Percentiles rank a stretch among this genome's conserved stretches.
phyloP scores from a whole-genome alignment of 495 filamentous ascomycete genomes.

The Trichoderma gamsii region DNA sequence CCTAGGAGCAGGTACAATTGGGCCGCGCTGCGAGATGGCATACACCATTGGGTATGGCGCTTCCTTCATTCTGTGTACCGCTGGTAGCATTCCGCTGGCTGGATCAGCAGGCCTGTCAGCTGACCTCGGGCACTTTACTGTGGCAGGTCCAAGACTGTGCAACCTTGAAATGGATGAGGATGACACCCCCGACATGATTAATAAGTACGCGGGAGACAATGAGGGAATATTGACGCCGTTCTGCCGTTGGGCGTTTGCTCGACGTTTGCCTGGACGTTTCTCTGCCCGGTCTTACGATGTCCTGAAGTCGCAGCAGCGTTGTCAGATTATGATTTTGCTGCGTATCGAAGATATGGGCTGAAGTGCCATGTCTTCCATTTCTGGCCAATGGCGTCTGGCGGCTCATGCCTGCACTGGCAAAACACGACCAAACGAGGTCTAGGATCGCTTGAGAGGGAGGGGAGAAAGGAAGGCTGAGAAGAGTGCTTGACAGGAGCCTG shows the following conservation, averaged over 20 bases:
- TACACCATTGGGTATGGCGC: neutral
- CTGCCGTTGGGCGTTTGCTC: neutral
- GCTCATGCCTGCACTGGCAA: neutral
- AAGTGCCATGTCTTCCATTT: neutral
- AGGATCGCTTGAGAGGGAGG: neutral
- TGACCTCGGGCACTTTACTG: conserved; percentile 1
- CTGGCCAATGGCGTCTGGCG: neutral
- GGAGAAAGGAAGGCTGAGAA: neutral
- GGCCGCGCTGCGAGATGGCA: conserved; percentile 3
- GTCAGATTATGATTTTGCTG: neutral
- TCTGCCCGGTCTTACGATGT: neutral
- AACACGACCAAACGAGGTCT: neutral
- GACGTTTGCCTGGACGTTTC: neutral
- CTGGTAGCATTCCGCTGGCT: neutral
- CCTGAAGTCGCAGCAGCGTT: neutral
- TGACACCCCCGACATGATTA: neutral
- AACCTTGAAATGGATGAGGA: neutral
- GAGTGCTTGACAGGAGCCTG: neutral
- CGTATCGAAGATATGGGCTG: neutral
- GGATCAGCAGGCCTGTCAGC: conserved; percentile 7
- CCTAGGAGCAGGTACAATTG: neutral
- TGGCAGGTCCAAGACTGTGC: neutral
- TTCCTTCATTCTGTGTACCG: neutral
- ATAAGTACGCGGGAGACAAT: neutral
- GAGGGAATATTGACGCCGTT: neutral